Percentiles rank a stretch among this genome's conserved stretches.
Evolutionary conservation across 2,329 filamentous ascomycete genomes (phyloP).

Genomic region (Pyricularia grisea): DNA sequence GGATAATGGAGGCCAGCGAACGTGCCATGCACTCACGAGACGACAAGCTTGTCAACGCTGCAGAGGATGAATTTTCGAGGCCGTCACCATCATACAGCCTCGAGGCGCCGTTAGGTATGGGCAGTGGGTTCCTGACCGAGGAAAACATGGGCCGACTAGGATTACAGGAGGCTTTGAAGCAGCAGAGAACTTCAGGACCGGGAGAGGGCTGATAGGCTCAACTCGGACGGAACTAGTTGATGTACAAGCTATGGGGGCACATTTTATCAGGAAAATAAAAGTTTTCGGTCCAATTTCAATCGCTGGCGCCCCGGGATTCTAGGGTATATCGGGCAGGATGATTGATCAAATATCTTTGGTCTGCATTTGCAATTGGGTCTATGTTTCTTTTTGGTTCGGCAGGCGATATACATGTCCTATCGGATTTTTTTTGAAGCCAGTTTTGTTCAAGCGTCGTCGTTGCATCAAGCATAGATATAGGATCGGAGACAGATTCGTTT

Average conservation of each 20-base stretch:
- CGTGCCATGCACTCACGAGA: conserved; percentile 14
- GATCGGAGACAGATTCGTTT: background rate
- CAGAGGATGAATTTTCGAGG: background rate
- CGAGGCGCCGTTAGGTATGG: conserved; percentile 8
- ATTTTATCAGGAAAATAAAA: background rate
- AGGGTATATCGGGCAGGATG: background rate
- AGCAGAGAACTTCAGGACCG: background rate
- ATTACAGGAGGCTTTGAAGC: conserved; percentile 4
- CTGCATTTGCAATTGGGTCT: background rate
- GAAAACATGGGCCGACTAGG: conserved; percentile 16
- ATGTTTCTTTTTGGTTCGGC: background rate
- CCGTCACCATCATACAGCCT: conserved; percentile 7
- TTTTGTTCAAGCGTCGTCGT: background rate
- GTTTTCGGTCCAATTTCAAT: background rate
- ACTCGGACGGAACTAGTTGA: background rate
- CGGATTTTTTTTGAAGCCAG: background rate
- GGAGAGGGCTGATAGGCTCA: background rate
- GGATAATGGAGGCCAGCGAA: conserved; percentile 13
- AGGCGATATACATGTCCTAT: background rate
- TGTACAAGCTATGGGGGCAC: background rate
- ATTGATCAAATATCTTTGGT: background rate
- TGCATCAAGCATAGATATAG: background rate
- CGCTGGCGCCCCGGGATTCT: background rate
- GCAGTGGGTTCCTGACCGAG: conserved; percentile 13
- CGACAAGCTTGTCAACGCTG: conserved; percentile 18